Evolutionary conservation across 2,329 filamentous ascomycete species (phyloP).

Genomic region (Fusarium pseudograminearum): DNA sequence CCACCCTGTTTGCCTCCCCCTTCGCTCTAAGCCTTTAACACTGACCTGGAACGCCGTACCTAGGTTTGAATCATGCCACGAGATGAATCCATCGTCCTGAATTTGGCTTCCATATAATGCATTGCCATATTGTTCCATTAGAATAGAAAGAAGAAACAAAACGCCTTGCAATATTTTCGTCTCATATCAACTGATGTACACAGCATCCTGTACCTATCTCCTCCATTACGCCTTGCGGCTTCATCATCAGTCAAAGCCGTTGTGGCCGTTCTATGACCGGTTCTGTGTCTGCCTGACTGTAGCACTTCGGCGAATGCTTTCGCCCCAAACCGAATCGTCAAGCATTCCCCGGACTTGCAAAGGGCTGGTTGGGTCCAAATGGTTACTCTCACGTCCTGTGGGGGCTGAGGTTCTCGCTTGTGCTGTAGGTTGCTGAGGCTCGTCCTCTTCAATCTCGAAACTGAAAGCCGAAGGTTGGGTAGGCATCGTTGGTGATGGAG

Average conservation of each 20-base stretch:
- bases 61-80: constrained; percentile 27
- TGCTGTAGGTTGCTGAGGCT: constrained; percentile 38
- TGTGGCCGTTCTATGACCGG: constrained; percentile 51
- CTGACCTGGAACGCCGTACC: constrained; percentile 42
- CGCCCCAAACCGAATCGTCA: constrained; percentile 91
- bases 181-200: constrained; percentile 18
- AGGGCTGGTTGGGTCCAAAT: constrained; percentile 54
- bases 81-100: constrained; percentile 16
- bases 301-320: constrained; percentile 89
- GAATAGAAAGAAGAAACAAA: constrained; percentile 4
- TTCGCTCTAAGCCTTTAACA: constrained; percentile 8
- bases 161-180: neutral
- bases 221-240: constrained; percentile 36
- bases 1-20: constrained; percentile 13
- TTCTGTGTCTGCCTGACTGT: constrained; percentile 67
- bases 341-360: constrained; percentile 86
- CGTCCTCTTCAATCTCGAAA: constrained; percentile 66
- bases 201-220: neutral
- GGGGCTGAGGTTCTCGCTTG: constrained; percentile 59
- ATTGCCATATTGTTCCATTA: constrained; percentile 24
- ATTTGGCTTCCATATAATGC: constrained; percentile 11
- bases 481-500: constrained; percentile 54
- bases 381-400: constrained; percentile 71
- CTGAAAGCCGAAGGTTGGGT: constrained; percentile 69
- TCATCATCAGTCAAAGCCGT: constrained; percentile 43